Conservation (phyloP, 805 yeast genomes). For the Tanozyma kutaoensis region DNA sequence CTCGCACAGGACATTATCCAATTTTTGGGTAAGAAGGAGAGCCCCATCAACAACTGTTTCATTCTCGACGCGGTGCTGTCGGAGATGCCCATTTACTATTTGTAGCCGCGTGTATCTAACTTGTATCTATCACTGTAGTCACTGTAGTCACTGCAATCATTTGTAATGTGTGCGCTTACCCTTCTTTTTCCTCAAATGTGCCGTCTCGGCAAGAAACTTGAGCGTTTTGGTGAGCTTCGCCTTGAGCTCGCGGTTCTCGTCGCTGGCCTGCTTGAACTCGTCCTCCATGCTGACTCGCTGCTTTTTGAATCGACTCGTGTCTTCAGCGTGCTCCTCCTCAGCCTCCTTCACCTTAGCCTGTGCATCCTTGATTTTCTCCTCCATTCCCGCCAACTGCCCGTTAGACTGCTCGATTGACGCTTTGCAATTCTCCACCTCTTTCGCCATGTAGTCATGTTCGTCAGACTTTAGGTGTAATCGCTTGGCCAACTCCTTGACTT, state of each 20-base stretch:
- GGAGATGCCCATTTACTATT: conserved; percentile 64
- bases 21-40: conserved; percentile 57
- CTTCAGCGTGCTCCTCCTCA: conserved; percentile 6
- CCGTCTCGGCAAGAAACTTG: conserved; percentile 22
- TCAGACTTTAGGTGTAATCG: conserved; percentile 33
- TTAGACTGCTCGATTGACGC: conserved; percentile 35
- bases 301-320: conserved; percentile 9
- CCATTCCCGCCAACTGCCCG: too few species aligned
- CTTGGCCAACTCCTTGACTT: conserved; percentile 28
- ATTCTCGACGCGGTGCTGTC: conserved; percentile 60
- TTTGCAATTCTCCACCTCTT: conserved; percentile 42
- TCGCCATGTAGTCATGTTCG: conserved; percentile 52
- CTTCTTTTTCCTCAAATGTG: conserved; percentile 28
- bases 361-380: too few species aligned
- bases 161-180: conserved; percentile 15
- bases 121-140: too few species aligned
- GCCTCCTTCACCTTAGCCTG: conserved; percentile 13
- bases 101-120: too few species aligned
- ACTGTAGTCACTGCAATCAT: too few species aligned
- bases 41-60: conserved; percentile 72
- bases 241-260: conserved; percentile 11
- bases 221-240: conserved; percentile 18
- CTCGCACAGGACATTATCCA: conserved; percentile 87
- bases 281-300: conserved; percentile 8
- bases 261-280: conserved; percentile 10